Percentiles rank a stretch among this genome's conserved stretches.
Evolutionary conservation across 2,329 filamentous ascomycete genomes (phyloP).

Genomic region (Orbilia blumenaviensis): DNA sequence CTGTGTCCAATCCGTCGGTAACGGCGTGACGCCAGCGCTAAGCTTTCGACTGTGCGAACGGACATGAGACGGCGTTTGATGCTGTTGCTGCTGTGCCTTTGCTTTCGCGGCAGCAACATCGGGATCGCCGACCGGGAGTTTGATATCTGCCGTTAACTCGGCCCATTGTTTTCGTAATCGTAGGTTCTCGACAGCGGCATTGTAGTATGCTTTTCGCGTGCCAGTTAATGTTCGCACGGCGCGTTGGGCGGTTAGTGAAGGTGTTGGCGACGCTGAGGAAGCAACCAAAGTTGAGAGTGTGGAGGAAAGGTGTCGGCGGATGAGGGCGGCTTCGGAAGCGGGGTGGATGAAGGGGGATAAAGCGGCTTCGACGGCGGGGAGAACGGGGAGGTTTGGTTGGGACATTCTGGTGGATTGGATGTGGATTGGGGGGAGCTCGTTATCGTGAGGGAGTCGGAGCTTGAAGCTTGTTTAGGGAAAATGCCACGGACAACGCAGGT

Average conservation of each 20-base stretch:
- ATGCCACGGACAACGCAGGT: constrained; percentile 2
- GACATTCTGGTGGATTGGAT: background rate
- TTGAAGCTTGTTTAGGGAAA: background rate
- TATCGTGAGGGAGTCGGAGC: background rate
- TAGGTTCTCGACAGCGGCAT: constrained; percentile 40
- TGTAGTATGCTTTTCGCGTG: constrained; percentile 50
- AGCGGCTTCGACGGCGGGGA: constrained; percentile 45
- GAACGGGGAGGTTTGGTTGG: constrained; percentile 28
- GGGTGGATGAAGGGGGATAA: constrained; percentile 44
- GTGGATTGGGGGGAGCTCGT: background rate
- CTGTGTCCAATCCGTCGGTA: constrained; percentile 25
- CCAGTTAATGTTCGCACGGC: constrained; percentile 40
- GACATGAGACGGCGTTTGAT: background rate
- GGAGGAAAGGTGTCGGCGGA: constrained; percentile 35
- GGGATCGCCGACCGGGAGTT: background rate
- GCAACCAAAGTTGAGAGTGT: constrained; percentile 42
- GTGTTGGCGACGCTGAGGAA: constrained; percentile 20
- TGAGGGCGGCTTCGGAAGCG: constrained; percentile 28
- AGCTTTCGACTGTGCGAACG: constrained; percentile 12
- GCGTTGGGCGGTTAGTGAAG: constrained; percentile 45
- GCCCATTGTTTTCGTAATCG: constrained; percentile 48
- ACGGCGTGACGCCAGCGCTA: background rate
- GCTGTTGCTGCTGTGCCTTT: background rate
- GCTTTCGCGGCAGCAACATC: background rate
- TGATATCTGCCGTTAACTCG: constrained; percentile 36